Base-by-base conservation (phyloP, 805 yeast species). In the Hanseniaspora meyeri region DNA sequence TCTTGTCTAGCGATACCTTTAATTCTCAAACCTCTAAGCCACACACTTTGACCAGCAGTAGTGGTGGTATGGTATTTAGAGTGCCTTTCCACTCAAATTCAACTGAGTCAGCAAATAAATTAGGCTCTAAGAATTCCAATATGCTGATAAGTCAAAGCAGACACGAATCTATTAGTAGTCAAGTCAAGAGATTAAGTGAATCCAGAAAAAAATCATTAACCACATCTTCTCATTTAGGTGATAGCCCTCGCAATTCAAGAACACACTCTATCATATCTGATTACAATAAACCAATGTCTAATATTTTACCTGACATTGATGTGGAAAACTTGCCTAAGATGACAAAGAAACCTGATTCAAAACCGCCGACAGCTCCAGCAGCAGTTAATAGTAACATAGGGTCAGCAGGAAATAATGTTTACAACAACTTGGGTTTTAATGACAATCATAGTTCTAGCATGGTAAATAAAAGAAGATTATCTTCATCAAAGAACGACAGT, bases 31-130 rank as follows among this genome's bases (percentile, higher is more conserved):
- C 17, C 20, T 31, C 55, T 17, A 49, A 59, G 42, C 59, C 64
- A 1, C 56, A 60, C 2, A 63, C 66, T 6, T 62, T 64, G 11
- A 66, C 71, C 7, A 66, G 68, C 46, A 65, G 69, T 0, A 62
- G 65, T 5, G 65, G 64, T 42, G 72, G 72, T 17, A 65, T 69
- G 69, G 64, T 68, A 32, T 85, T 85, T 65, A 74, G 93, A 63
- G 71, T 80, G 16, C 91, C 91, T 0, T 85, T 84, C 64, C 87
- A 82, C n/a, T 29, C 50, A 17, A 37, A 27, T 16, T 17, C 24
- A 9, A 46, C 43, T 29, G 43, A 43, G 5, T n/a, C 40, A n/a
- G 9, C 32, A 14, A 32, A 32, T 6, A 31, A 43, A 20, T n/a
- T 12, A 5, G 16, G 9, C 6, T 2, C 17, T 39, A 34, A 34